phyloP scores from a whole-genome alignment of 2,329 filamentous ascomycete genomes.

The Xylariales sp. region DNA sequence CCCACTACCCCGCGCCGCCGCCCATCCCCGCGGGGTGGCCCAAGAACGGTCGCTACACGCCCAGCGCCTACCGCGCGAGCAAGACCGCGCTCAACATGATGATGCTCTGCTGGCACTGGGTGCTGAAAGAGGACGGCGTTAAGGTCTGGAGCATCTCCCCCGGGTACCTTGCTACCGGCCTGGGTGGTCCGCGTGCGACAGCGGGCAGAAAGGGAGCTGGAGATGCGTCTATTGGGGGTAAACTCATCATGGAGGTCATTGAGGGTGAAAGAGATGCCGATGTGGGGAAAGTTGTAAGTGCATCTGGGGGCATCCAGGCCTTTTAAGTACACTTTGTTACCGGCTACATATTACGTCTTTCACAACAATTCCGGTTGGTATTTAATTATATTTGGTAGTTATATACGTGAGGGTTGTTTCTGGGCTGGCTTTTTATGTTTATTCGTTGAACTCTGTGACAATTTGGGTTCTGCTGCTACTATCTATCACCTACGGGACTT shows the following conservation, averaged over 20 bases:
- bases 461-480: too few relatives aligned
- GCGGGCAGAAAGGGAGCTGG: slow-evolving; percentile 21
- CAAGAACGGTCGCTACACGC: slow-evolving; percentile 21
- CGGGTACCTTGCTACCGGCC: slow-evolving; percentile 33
- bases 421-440: too few relatives aligned
- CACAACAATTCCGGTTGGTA: too few relatives aligned
- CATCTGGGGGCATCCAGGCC: too few relatives aligned
- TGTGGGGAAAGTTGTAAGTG: too few relatives aligned
- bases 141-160: slow-evolving; percentile 35
- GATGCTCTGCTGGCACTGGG: slow-evolving; percentile 36
- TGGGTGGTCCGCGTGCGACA: slow-evolving; percentile 20
- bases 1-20: slow-evolving; percentile 9
- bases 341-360: too few relatives aligned
- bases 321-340: too few relatives aligned
- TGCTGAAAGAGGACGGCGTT: slow-evolving; percentile 41
- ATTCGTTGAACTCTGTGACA: too few relatives aligned
- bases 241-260: slow-evolving; percentile 32
- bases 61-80: slow-evolving; percentile 27
- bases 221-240: slow-evolving; percentile 29
- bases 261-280: slow-evolving; percentile 35
- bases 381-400: too few relatives aligned
- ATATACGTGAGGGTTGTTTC: too few relatives aligned
- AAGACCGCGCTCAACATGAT: slow-evolving; percentile 45
- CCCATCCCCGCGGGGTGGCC: slow-evolving; percentile 31
- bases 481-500: too few relatives aligned